These are phyloP conservation scores for Isabelozyma pseudorhagii DNA, from an alignment of 805 yeast species.

Conservation along the genomic window DNA sequence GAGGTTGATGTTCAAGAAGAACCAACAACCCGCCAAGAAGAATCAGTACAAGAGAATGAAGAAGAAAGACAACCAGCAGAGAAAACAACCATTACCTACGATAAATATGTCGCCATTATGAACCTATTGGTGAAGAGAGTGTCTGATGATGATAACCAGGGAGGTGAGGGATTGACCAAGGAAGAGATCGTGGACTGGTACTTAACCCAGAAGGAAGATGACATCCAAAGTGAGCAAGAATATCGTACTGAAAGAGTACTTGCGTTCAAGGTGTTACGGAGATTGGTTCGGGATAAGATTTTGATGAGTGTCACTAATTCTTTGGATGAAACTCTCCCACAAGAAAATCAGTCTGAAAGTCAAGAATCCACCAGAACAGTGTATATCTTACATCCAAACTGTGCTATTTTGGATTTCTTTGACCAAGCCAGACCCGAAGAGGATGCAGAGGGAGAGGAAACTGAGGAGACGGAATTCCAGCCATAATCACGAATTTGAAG, in stretches of 20 bases:
- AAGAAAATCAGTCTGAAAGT: slow-evolving; percentile 13
- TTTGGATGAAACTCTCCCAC: slow-evolving; percentile 22
- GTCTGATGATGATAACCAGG: slow-evolving; percentile 51
- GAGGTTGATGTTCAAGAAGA: slow-evolving; percentile 6
- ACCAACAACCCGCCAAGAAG: slow-evolving; percentile 9
- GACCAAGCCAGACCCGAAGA: slow-evolving; percentile 33
- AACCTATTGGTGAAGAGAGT: slow-evolving; percentile 67
- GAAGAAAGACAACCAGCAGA: background rate
- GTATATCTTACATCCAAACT: slow-evolving; percentile 69
- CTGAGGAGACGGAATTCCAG: background rate
- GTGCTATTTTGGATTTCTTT: slow-evolving; percentile 69
- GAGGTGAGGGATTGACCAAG: slow-evolving; percentile 61
- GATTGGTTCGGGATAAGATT: slow-evolving; percentile 81
- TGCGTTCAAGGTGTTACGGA: slow-evolving; percentile 75
- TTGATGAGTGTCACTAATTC: slow-evolving; percentile 53
- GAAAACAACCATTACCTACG: slow-evolving; percentile 63
- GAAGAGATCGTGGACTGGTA: slow-evolving; percentile 78
- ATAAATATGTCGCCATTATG: slow-evolving; percentile 82
- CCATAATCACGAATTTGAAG: background rate
- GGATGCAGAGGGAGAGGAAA: slow-evolving; percentile 2
- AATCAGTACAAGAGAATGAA: slow-evolving; percentile 4
- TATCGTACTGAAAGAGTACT: slow-evolving; percentile 67
- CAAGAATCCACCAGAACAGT: slow-evolving; percentile 24
- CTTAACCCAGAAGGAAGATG: slow-evolving; percentile 67
- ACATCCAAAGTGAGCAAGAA: slow-evolving; percentile 64